A percentile compares a stretch with the other conserved stretches of the same genome.
These are phyloP conservation scores for Eutrema yunnanense DNA, from an alignment of 345 rosid genomes.

Conservation along the genomic window DNA sequence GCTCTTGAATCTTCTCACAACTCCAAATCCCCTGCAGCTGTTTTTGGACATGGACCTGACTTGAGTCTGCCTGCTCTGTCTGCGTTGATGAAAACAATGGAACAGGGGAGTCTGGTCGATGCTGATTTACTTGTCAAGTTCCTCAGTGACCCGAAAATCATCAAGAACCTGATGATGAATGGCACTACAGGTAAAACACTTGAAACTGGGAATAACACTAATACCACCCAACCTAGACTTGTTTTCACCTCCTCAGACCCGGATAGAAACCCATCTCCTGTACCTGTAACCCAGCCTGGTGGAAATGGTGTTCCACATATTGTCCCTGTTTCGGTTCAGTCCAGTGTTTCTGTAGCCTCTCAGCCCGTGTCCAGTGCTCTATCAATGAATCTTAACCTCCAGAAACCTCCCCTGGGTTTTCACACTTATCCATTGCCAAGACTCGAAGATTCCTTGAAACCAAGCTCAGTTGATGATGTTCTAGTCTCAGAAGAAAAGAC, in stretches of 20 bases:
- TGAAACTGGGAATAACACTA: background rate
- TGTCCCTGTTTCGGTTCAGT: constrained; percentile 1
- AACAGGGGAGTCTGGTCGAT: constrained; percentile 37
- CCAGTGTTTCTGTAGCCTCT: background rate
- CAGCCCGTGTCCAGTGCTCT: background rate
- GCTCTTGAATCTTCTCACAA: background rate
- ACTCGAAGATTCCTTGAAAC: background rate
- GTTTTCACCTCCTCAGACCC: background rate
- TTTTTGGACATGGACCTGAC: constrained; percentile 23
- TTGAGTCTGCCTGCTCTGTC: constrained; percentile 27
- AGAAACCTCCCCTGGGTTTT: background rate
- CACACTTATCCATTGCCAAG: constrained; percentile 1
- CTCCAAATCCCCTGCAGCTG: background rate
- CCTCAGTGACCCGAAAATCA: constrained; percentile 44
- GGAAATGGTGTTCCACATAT: background rate
- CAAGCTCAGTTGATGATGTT: background rate
- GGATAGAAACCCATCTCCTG: background rate
- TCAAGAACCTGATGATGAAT: constrained; percentile 33
- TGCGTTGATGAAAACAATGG: constrained; percentile 27
- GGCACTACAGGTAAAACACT: background rate
- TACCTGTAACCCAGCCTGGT: background rate
- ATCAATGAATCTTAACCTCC: background rate
- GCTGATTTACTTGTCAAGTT: constrained; percentile 46
- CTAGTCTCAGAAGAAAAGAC: background rate
- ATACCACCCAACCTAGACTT: background rate